Base-by-base conservation (phyloP, 2,329 filamentous ascomycete species). In the Cytospora piceae region DNA sequence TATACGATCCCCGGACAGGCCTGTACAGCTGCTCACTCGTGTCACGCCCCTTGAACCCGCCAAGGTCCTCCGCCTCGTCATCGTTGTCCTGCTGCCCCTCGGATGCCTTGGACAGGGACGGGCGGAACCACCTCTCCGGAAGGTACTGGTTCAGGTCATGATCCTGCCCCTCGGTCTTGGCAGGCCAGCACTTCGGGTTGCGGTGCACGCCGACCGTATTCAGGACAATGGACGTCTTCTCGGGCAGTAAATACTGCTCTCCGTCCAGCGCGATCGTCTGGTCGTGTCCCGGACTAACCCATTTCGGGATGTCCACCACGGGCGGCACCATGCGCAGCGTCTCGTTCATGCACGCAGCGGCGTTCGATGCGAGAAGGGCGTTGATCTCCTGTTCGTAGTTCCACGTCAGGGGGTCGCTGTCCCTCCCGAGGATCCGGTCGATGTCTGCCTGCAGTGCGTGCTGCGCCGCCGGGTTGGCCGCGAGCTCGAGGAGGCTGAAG, bases 331-430 rank as follows among this genome's bases (percentile, higher is more conserved):
- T 72, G 14, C 92, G 87, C 61, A 95, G 81, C 46, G 89, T 88
- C 79, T 95, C 92, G 73, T 93, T 91, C 82, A 94, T 85, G 71
- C 90, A 85, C 4, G 92, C 91, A 22, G 89, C 92, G 12, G 89
- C 78, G 82, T 92, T 89, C 67, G 88, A 87, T 14, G 83, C 85
- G 70, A 92, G 85, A 66, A 95, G 82, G 11, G 83, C 80, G 53
- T 86, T 87, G 68, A 94, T 82, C 70, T 86, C 80, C 14, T 80
- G 77, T 54, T 94, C 90, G 74, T 92, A 94, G 71, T 87, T 82
- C 92, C 91, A 94, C 9, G 84, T 81, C 0, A 77, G 76, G 5
- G 87, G 82, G 27, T 89, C 83, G 20, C 80, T 77, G 42, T 82
- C 80, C 49, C 64, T 58, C 27, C 85, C 85, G 32, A 94, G 80